These are phyloP conservation scores for Boletus rubroflammeus DNA, from an alignment of 768 basidiomycete species.

Conservation along the genomic window DNA sequence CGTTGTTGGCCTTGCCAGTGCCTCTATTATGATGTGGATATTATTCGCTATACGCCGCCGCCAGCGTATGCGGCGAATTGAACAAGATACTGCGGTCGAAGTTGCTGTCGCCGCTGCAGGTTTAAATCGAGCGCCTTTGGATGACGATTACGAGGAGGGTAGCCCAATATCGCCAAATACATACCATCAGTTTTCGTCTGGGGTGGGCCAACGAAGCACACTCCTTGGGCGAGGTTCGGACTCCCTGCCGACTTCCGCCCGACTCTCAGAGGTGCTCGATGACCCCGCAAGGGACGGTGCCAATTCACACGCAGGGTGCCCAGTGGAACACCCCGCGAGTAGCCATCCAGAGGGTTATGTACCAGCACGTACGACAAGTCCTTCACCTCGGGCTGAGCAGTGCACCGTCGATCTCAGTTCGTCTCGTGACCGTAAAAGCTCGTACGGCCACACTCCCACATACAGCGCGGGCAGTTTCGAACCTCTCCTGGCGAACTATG, in stretches of 20 bases:
- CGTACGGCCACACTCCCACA: conserved; percentile 42
- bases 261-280: conserved; percentile 31
- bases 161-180: conserved; percentile 18
- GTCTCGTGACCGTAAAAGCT: conserved; percentile 30
- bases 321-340: conserved; percentile 10
- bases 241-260: conserved; percentile 28
- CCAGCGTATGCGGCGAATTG: conserved; percentile 55
- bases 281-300: conserved; percentile 26
- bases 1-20: conserved; percentile 78
- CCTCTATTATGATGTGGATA: conserved; percentile 64
- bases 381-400: conserved; percentile 35
- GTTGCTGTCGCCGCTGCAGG: conserved; percentile 71
- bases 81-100: conserved; percentile 69
- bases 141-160: conserved; percentile 56
- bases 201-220: conserved; percentile 41
- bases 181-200: conserved; percentile 24
- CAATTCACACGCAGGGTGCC: conserved; percentile 55
- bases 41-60: conserved; percentile 68
- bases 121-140: conserved; percentile 61
- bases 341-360: conserved; percentile 38
- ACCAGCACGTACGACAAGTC: conserved; percentile 45
- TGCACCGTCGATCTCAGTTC: conserved; percentile 24
- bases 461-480: conserved; percentile 58
- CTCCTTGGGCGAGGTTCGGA: conserved; percentile 15
- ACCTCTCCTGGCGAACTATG: conserved; percentile 50